phyloP scores from a whole-genome alignment of 768 basidiomycete genomes.

The Leccinum rimulosum region DNA sequence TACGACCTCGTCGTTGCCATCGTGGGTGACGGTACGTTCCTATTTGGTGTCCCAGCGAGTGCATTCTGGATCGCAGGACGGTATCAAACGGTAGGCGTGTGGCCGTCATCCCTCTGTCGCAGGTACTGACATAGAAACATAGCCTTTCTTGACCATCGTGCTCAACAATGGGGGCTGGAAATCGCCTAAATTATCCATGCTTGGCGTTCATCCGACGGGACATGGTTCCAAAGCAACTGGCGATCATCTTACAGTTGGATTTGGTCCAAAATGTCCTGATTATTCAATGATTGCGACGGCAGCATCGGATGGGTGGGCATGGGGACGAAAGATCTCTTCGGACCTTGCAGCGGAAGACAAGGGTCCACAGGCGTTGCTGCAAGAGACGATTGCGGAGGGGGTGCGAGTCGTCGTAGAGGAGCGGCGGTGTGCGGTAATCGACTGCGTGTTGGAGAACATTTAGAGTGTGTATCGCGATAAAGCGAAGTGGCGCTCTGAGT shows the following conservation, averaged over 20 bases:
- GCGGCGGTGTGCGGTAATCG: slow-evolving; percentile 61
- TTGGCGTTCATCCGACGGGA: slow-evolving; percentile 60
- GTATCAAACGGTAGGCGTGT: slow-evolving; percentile 55
- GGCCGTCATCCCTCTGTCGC: too few species aligned
- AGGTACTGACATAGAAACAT: neutral
- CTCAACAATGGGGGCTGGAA: slow-evolving; percentile 75
- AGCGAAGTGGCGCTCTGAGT: neutral
- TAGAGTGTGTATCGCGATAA: slow-evolving; percentile 10
- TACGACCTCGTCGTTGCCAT: slow-evolving; percentile 57
- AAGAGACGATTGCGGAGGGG: slow-evolving; percentile 43
- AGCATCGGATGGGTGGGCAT: slow-evolving; percentile 68
- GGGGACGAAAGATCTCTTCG: slow-evolving; percentile 41
- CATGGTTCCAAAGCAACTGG: slow-evolving; percentile 46
- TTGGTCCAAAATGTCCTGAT: slow-evolving; percentile 62
- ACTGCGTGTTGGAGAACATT: slow-evolving; percentile 51
- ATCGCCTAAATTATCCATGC: slow-evolving; percentile 62
- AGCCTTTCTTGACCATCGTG: slow-evolving; percentile 72
- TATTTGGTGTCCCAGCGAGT: slow-evolving; percentile 65
- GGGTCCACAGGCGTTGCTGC: slow-evolving; percentile 27
- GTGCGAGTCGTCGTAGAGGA: slow-evolving; percentile 56
- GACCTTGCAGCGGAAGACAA: slow-evolving; percentile 24
- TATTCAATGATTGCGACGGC: slow-evolving; percentile 62
- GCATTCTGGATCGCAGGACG: slow-evolving; percentile 72
- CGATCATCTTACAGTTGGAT: slow-evolving; percentile 55
- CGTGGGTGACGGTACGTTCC: slow-evolving; percentile 68